Conservation (phyloP, 225 moss, liverwort and hornwort species). For the Marchantia paleacea region DNA sequence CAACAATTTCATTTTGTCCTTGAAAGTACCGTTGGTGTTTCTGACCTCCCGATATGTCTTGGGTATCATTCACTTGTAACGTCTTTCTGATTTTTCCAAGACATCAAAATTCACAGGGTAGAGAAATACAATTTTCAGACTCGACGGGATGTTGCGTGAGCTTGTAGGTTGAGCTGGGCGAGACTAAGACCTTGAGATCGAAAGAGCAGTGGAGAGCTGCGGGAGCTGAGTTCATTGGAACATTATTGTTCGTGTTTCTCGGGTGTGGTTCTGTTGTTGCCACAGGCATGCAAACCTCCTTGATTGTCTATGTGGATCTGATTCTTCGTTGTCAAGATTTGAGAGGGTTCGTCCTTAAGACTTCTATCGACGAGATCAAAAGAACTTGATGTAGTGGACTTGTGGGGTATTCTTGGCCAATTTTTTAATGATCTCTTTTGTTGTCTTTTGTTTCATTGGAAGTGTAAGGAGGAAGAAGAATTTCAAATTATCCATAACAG, state of each 20-base stretch:
- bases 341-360: too few relatives aligned
- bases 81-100: not conserved
- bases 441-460: too few relatives aligned
- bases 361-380: too few relatives aligned
- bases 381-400: too few relatives aligned
- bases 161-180: constrained; percentile 86
- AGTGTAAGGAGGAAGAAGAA: too few relatives aligned
- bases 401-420: too few relatives aligned
- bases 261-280: constrained; percentile 97
- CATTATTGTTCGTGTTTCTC: constrained; percentile 79
- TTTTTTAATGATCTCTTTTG: too few relatives aligned
- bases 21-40: not conserved
- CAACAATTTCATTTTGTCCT: not conserved
- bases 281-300: constrained; percentile 53
- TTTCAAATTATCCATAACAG: too few relatives aligned
- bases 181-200: constrained; percentile 76
- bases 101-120: not conserved
- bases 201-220: constrained; percentile 98
- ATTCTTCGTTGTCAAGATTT: too few relatives aligned
- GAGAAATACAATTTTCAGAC: not conserved
- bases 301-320: not conserved
- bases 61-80: not conserved
- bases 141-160: not conserved
- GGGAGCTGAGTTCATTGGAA: constrained; percentile 90
- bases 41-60: not conserved